Conservation (phyloP, 148 eudicot species). For the Cornus suecica region DNA sequence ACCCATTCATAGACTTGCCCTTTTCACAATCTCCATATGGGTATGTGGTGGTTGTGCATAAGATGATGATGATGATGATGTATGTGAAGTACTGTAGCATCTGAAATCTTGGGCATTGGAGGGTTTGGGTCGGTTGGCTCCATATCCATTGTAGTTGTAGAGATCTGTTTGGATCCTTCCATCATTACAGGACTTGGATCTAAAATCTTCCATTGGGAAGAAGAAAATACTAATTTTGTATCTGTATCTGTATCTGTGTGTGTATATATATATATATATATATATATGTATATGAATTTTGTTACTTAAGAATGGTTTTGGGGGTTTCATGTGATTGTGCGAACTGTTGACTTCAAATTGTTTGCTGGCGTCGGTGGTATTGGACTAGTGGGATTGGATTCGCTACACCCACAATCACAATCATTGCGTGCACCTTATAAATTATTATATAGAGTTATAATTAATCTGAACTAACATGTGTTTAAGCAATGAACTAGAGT, state of each 20-base stretch:
- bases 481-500: too few species aligned
- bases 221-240: background rate
- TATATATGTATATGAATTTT: too few species aligned
- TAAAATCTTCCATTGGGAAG: slow-evolving; percentile 46
- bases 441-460: too few species aligned
- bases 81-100: slow-evolving; percentile 63
- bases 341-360: background rate
- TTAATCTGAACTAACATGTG: too few species aligned
- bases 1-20: slow-evolving; percentile 48
- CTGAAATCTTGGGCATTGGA: slow-evolving; percentile 40
- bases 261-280: too few species aligned
- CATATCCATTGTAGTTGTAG: slow-evolving; percentile 21
- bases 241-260: too few species aligned
- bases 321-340: background rate
- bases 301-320: background rate
- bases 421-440: too few species aligned
- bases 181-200: slow-evolving; percentile 56
- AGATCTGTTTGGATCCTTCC: slow-evolving; percentile 38
- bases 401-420: background rate
- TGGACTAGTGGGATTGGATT: background rate
- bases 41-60: slow-evolving; percentile 8
- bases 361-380: background rate
- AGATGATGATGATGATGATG: slow-evolving; percentile 33
- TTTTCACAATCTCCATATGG: slow-evolving; percentile 31
- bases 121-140: slow-evolving; percentile 18